Base-by-base conservation (phyloP, 176 grass and related monocot genomes). In the Carex myosuroides region DNA sequence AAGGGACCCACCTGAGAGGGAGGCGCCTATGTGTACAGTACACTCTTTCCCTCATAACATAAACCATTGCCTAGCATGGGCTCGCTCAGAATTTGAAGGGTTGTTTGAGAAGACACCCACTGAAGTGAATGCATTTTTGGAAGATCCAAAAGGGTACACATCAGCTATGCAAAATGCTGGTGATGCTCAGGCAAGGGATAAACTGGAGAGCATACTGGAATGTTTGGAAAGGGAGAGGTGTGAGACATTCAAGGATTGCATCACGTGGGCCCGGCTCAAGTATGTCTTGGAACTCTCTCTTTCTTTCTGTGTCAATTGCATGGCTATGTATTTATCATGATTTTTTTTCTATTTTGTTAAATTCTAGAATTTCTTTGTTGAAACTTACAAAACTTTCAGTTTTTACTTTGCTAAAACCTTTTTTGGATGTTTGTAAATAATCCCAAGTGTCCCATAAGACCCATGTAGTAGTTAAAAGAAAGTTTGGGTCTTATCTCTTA, bases 41-140 rank as follows among this genome's bases (percentile, higher is more conserved):
- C 94, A 97, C 86, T 97, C 94, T 55, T 97, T 97, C 83, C 92
- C 94, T 85, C 94, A 97, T 81, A 97, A 97, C 35, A 97, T 94
- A 83, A 92, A 97, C 86, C 94, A 97, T 83, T 97, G 94, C 80
- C 82, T 97, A 52, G 94, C 94, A 8, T 97, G 94, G 94, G 88
- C 94, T 35, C 87, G 92, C 74, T 97, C 94, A 88, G 92, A 97
- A 71, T 97, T 97, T 87, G 94, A 94, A 79, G 94, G 94, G 87
- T 90, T 97, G 60, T 90, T 97, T 66, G 94, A 97, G 88, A 97
- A 97, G 87, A 92, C 92, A 52, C 94, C 92, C 13, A 92, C 82
- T 56, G 94, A 94, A 86, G 94, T 94, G 66, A 94, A 97, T 86
- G 86, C 88, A 17, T 97, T 97, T 64, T 63, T 97, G 60, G 89